Percentiles rank a stretch among this genome's conserved stretches.
phyloP scores from a whole-genome alignment of 2,329 filamentous ascomycete species.

The Fusarium sp. region DNA sequence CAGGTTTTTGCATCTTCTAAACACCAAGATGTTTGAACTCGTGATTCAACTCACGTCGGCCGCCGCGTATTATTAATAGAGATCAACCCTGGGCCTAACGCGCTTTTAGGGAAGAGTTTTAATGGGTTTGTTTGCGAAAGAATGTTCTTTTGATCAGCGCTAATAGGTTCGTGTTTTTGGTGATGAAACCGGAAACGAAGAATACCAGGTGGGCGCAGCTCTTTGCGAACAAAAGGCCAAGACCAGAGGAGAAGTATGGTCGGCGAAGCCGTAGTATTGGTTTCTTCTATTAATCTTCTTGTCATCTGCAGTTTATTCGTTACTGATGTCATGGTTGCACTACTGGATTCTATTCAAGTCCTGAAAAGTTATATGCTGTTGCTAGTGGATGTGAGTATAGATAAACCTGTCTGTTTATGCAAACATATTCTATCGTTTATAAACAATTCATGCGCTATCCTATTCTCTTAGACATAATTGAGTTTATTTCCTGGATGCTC shows the following conservation, averaged over 20 bases:
- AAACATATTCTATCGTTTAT: background rate
- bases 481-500: background rate
- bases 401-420: background rate
- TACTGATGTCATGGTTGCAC: accelerated
- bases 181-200: background rate
- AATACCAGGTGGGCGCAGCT: background rate
- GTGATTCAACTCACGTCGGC: background rate
- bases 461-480: background rate
- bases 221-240: background rate
- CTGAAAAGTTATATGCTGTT: accelerated
- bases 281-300: background rate
- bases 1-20: background rate
- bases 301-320: background rate
- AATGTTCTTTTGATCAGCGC: background rate
- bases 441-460: background rate
- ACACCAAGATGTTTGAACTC: background rate
- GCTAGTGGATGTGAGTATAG: background rate
- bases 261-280: accelerated
- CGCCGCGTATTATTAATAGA: background rate
- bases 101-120: background rate
- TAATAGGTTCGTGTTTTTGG: background rate
- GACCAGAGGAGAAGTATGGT: accelerated
- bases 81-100: background rate
- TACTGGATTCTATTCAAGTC: accelerated
- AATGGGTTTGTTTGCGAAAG: background rate